Evolutionary conservation across 2,329 filamentous ascomycete species (phyloP).

Genomic region (Triangularia verruculosa): DNA sequence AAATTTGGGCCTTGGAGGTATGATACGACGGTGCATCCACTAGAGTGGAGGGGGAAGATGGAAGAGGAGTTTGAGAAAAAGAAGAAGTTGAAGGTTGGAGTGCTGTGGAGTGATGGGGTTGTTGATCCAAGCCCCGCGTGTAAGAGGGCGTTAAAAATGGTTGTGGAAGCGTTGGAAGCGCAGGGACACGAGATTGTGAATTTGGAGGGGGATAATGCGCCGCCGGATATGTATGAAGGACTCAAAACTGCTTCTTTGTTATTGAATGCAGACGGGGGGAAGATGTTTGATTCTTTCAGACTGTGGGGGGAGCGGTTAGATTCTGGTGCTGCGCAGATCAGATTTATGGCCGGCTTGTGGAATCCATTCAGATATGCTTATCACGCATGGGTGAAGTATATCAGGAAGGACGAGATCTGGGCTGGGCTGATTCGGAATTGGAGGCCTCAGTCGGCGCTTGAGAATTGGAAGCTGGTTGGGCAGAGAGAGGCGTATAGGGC

Average conservation of each 20-base stretch:
- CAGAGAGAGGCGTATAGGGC: conserved; percentile 74
- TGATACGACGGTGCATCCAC: conserved; percentile 79
- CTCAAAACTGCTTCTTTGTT: conserved; percentile 75
- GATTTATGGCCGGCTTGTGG: conserved; percentile 69
- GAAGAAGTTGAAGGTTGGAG: conserved; percentile 67
- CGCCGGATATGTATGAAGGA: conserved; percentile 70
- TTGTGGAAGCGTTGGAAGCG: conserved; percentile 63
- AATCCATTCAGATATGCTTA: conserved; percentile 77
- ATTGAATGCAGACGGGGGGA: conserved; percentile 79
- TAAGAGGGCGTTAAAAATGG: conserved; percentile 67
- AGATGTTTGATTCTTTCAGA: conserved; percentile 75
- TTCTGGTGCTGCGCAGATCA: conserved; percentile 70
- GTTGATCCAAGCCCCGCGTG: conserved; percentile 87
- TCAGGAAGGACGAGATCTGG: conserved; percentile 73
- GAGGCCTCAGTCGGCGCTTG: conserved; percentile 67
- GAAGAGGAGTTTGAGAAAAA: conserved; percentile 61
- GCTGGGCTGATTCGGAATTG: conserved; percentile 72
- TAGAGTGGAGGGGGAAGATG: conserved; percentile 69
- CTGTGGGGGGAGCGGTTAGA: conserved; percentile 77
- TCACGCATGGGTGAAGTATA: conserved; percentile 84
- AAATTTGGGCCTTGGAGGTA: conserved; percentile 86
- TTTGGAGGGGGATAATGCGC: conserved; percentile 38
- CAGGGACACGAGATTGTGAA: conserved; percentile 74
- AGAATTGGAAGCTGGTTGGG: conserved; percentile 80
- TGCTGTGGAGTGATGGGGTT: conserved; percentile 77